Conservation (phyloP, 495 filamentous ascomycete genomes). For the Penicillium macrosclerotiorum region DNA sequence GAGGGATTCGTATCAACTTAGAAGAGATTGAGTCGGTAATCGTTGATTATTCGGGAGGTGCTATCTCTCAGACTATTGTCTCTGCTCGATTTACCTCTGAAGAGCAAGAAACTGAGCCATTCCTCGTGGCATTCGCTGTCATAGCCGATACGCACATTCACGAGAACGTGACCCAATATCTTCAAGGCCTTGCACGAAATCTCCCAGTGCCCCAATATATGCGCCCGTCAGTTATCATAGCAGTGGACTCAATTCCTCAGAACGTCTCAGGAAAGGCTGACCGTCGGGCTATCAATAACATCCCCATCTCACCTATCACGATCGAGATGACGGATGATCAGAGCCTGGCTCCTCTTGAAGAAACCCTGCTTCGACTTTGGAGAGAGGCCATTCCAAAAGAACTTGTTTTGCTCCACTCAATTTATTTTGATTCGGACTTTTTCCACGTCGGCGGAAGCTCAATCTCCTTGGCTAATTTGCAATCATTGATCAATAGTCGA, state of each 20-base stretch:
- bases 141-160: neutral
- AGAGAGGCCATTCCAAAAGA: slow-evolving; percentile 18
- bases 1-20: slow-evolving; percentile 52
- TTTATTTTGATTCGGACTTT: slow-evolving; percentile 29
- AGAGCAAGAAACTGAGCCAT: neutral
- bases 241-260: slow-evolving; percentile 36
- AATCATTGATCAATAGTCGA: slow-evolving; percentile 19
- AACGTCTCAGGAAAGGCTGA: slow-evolving; percentile 45
- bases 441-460: slow-evolving; percentile 42
- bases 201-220: slow-evolving; percentile 48
- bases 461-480: slow-evolving; percentile 31
- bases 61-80: slow-evolving; percentile 17
- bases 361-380: slow-evolving; percentile 26
- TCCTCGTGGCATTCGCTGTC: slow-evolving; percentile 20
- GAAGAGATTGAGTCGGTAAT: slow-evolving; percentile 42
- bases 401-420: slow-evolving; percentile 1
- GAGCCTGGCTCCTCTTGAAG: slow-evolving; percentile 6
- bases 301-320: slow-evolving; percentile 17
- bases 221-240: slow-evolving; percentile 37
- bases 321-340: neutral
- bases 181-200: neutral
- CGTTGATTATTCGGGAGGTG: slow-evolving; percentile 29
- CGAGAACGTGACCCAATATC: slow-evolving; percentile 1
- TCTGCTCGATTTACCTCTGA: slow-evolving; percentile 5
- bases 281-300: slow-evolving; percentile 20